Evolutionary conservation across 1,284 basidiomycete species (phyloP), one percentile per base, ranked within the genome.

Genomic region (Sporisorium graminicola): DNA sequence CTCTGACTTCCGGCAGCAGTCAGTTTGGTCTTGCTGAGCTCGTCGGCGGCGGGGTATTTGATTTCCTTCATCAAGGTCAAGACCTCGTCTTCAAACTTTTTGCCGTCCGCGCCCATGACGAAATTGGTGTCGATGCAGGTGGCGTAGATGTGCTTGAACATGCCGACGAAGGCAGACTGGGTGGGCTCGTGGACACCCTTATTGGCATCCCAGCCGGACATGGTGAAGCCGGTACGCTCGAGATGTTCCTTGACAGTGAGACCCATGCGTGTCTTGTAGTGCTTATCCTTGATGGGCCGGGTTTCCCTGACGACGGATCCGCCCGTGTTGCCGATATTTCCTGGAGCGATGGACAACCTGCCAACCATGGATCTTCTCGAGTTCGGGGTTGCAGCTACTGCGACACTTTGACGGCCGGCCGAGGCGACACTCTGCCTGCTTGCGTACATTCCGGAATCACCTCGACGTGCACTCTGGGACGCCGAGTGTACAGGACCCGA

Each of bases 11-110:
- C 83, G 14, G 84, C 83, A 8, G 82, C 80, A 7, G 67, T 76
- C n/a, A 85, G 79, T 55, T 82, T 79, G 55, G 81, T 85, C 76
- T 85, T 85, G 57, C 79, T 83, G 20, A 85, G 73, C 37, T 85
- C 83, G 44, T 82, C 82, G 43, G 81, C 59, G 27, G 79, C 75
- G 2, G 84, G 84, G 56, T 85, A 85, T 26, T 80, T 82, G 72
- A 82, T 70, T 50, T 85, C 84, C 60, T 78, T 80, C 66, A 85
- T 73, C 43, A 85, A 55, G 22, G 58, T 72, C 37, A 85, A 61
- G 18, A 84, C 78, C 64, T 85, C 84, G 37, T 84, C 83, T 33
- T 81, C 82, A 44, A 82, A 82, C 66, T 84, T 85, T 20, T 79
- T 79, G 22, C 78, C 77, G 2, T 83, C 82, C 14, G 65, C 72